Conservation (phyloP, 2,329 filamentous ascomycete genomes). For the Pseudodiploospora longispora region DNA sequence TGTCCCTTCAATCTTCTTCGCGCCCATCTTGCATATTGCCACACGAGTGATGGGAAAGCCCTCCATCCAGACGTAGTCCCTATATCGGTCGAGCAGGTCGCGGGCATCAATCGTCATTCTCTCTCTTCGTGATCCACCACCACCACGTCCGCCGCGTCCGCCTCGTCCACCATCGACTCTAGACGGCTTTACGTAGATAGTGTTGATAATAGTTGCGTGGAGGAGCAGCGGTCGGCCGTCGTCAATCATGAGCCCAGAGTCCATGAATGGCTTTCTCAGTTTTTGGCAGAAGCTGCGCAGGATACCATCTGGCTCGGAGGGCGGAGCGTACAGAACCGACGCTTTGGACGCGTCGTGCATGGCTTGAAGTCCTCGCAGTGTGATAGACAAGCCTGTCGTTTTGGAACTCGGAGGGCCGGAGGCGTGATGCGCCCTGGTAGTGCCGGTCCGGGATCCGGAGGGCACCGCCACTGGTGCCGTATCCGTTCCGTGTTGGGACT, state of each 20-base stretch:
- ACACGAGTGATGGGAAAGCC: slow-evolving; percentile 60
- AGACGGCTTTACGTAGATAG: slow-evolving; percentile 56
- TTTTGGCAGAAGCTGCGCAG: slow-evolving; percentile 50
- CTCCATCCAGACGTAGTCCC: slow-evolving; percentile 62
- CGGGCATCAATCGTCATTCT: slow-evolving; percentile 45
- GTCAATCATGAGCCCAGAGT: slow-evolving; percentile 45
- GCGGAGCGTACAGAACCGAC: slow-evolving; percentile 58
- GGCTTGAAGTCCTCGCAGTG: slow-evolving; percentile 46
- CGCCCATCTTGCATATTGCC: slow-evolving; percentile 82
- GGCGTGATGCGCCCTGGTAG: slow-evolving; percentile 12
- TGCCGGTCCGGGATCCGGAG: slow-evolving; percentile 4
- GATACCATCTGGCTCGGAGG: slow-evolving; percentile 41
- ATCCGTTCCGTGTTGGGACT: not conserved
- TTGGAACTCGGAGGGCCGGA: not conserved
- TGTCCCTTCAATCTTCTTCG: slow-evolving; percentile 52
- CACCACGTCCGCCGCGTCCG: slow-evolving; percentile 15
- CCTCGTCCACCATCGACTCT: slow-evolving; percentile 10
- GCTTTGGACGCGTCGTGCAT: slow-evolving; percentile 53
- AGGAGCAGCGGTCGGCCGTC: slow-evolving; percentile 60
- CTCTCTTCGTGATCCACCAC: slow-evolving; percentile 24
- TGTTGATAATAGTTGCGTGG: slow-evolving; percentile 83
- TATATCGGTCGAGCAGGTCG: slow-evolving; percentile 50
- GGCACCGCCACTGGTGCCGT: not conserved
- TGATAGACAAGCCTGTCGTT: slow-evolving; percentile 29
- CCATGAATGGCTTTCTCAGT: slow-evolving; percentile 46